Percentiles rank a stretch among this genome's conserved stretches.
Evolutionary conservation across 2,329 filamentous ascomycete species (phyloP).

Genomic region (Proliferodiscus dingleyae): DNA sequence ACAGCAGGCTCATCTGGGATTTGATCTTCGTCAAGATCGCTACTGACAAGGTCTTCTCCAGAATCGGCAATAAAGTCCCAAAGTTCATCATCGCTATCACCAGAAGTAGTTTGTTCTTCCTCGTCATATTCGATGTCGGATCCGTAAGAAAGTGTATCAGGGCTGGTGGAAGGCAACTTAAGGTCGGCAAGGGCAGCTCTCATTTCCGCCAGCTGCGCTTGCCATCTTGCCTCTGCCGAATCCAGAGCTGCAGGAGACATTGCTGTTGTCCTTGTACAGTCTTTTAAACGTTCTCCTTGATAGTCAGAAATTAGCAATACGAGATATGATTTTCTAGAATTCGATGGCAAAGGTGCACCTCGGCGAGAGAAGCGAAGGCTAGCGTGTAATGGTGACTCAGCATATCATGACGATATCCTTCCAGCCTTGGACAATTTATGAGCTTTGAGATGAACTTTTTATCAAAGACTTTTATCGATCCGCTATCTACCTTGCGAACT

Average conservation of each 20-base stretch:
- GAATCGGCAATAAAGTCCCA: conserved; percentile 87
- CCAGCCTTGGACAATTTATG: too few species aligned
- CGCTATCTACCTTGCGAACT: too few species aligned
- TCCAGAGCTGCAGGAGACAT: conserved; percentile 21
- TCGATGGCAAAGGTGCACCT: background rate
- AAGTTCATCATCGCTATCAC: conserved; percentile 70
- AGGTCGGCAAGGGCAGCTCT: conserved; percentile 75
- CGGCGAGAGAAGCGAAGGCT: background rate
- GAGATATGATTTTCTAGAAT: background rate
- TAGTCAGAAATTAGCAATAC: background rate
- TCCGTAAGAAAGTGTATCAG: conserved; percentile 45
- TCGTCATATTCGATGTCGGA: conserved; percentile 60
- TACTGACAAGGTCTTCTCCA: conserved; percentile 61
- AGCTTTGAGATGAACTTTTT: too few species aligned
- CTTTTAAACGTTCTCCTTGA: background rate
- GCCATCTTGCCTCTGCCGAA: conserved; percentile 63
- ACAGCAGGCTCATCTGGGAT: conserved; percentile 23
- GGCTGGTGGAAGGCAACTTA: conserved; percentile 43
- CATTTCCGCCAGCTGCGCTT: conserved; percentile 81
- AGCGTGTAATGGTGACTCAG: background rate
- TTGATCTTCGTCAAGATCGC: conserved; percentile 52
- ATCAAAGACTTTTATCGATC: too few species aligned
- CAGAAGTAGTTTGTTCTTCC: conserved; percentile 49
- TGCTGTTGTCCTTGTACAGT: background rate
- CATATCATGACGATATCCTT: too few species aligned